phyloP scores from a whole-genome alignment of 73 alveolate genomes.

The Tetrahymena thermophila region DNA sequence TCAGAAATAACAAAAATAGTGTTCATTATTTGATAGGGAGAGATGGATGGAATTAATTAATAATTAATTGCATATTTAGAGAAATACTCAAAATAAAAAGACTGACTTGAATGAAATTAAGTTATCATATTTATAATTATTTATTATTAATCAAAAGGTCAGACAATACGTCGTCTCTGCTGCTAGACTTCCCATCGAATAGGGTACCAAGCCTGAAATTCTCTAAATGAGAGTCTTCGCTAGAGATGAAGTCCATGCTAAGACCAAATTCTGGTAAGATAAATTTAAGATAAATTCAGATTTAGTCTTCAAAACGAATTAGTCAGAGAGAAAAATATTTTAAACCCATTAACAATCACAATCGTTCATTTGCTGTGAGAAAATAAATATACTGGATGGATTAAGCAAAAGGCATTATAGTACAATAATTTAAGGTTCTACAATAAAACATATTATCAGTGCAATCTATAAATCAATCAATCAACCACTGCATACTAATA shows the following conservation, averaged over 20 bases:
- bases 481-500: too few species aligned
- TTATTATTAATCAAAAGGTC: slow-evolving; percentile 19
- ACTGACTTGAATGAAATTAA: neutral
- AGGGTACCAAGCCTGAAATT: slow-evolving; percentile 71
- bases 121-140: neutral
- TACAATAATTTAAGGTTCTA: neutral
- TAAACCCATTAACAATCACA: too few species aligned
- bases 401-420: neutral
- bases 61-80: neutral
- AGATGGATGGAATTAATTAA: neutral
- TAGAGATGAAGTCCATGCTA: slow-evolving; percentile 74
- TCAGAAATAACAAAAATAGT: neutral
- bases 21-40: neutral
- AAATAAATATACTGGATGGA: neutral
- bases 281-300: neutral
- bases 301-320: neutral
- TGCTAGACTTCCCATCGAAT: slow-evolving; percentile 70
- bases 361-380: neutral
- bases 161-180: slow-evolving; percentile 79
- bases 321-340: neutral
- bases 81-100: neutral
- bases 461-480: too few species aligned
- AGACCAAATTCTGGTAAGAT: slow-evolving; percentile 84
- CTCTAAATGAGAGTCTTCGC: slow-evolving; percentile 87
- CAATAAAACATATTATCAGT: neutral